Evolutionary conservation across 192 early-diverging fungal species (phyloP).

Genomic region (Coemansia umbellata): DNA sequence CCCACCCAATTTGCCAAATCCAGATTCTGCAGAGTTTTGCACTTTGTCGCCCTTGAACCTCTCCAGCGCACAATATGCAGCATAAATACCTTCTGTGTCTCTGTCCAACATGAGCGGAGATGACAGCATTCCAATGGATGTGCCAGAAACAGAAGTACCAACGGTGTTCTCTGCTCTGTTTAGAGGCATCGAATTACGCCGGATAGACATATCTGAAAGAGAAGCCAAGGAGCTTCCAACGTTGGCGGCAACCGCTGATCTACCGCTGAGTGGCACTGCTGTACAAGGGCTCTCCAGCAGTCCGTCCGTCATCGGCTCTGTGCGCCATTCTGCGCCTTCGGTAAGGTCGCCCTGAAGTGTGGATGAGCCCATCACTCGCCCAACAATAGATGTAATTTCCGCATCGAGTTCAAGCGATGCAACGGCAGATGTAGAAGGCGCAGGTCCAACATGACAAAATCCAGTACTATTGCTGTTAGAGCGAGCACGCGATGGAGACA

Average conservation of each 20-base stretch:
- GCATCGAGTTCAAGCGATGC: slow-evolving; percentile 43
- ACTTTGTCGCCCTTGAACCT: slow-evolving; percentile 25
- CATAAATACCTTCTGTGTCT: slow-evolving; percentile 15
- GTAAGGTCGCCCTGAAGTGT: slow-evolving; percentile 38
- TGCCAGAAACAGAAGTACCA: not conserved
- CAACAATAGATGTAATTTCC: slow-evolving; percentile 44
- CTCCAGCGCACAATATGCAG: slow-evolving; percentile 40
- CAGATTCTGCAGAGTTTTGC: not conserved
- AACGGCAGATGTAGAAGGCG: not conserved
- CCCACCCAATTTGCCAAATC: slow-evolving; percentile 12
- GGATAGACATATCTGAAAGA: slow-evolving; percentile 11
- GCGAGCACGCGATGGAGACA: slow-evolving; percentile 15
- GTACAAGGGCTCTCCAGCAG: not conserved
- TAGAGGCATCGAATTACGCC: slow-evolving; percentile 41
- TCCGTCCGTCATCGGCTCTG: slow-evolving; percentile 12
- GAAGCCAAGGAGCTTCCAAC: slow-evolving; percentile 3
- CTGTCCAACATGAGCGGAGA: slow-evolving; percentile 1
- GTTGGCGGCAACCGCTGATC: slow-evolving; percentile 5
- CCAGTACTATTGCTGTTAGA: slow-evolving; percentile 26
- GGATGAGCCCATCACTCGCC: slow-evolving; percentile 40
- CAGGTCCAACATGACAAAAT: not conserved
- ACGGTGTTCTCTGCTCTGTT: slow-evolving; percentile 2
- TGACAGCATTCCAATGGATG: not conserved
- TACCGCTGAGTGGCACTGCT: not conserved
- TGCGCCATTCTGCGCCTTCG: slow-evolving; percentile 40